Evolutionary conservation across 257 asterid species (phyloP), one percentile per base, ranked within the genome.

Genomic region (Salvia miltiorrhiza): DNA sequence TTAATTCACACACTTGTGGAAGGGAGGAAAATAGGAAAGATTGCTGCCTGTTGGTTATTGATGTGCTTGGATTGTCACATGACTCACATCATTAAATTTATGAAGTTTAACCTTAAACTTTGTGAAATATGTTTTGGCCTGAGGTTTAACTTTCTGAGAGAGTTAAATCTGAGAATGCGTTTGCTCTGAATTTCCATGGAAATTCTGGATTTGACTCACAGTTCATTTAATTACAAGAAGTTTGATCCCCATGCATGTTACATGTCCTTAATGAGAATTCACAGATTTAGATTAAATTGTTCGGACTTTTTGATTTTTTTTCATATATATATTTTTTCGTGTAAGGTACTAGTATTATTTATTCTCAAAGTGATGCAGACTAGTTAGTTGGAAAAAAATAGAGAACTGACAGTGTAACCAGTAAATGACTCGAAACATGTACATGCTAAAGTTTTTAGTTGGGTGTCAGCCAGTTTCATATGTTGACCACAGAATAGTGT

Each of bases 41-140:
- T 30, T 49, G 19, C 33, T 66, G 40, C 21, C 33, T 19, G n/a
- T 75, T 24, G 17, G 48, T 37, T 50, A 32, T 75, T 24, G 17
- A 48, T 37, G 58, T 19, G 30, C 65, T 76, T 76, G 44, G 57
- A 12, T 47, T 47, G 32, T 44, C 30, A 24, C 17, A 45, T 35
- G 11, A 21, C 24, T 44, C 30, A 24, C 17, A 45, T 35, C n/a
- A 21, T 35, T 47, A 41, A 35, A 12, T 10, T 68, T 5, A 49
- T 19, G 24, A 62, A 4, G 28, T 7, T 40, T n/a, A 54, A 59
- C 39, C 5, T 30, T 13, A 9, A 63, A 40, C 65, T 20, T 13
- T n/a, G 71, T 58, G 49, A 45, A 47, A 26, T 37, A 19, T 52
- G 26, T 5, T 37, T 24, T 14, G 54, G 30, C 28, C 21, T n/a